Conservation (phyloP, 2,329 filamentous ascomycete species). For the Colletotrichum tropicicola region DNA sequence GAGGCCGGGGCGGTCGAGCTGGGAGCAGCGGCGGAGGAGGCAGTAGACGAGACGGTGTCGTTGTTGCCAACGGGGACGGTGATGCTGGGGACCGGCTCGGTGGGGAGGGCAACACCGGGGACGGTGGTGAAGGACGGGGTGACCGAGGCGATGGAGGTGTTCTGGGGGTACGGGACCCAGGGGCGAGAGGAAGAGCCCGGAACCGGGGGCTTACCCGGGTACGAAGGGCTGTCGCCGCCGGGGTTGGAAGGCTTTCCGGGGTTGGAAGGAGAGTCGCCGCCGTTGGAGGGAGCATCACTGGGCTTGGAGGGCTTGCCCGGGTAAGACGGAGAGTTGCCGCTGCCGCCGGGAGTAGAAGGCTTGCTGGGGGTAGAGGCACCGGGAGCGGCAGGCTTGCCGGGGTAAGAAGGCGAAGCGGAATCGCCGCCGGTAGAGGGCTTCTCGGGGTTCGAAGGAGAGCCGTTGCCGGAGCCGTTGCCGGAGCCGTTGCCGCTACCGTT, state of each 20-base stretch:
- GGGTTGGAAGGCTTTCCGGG: not conserved
- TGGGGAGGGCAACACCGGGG: constrained; percentile 20
- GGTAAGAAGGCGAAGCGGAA: not conserved
- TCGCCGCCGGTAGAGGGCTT: not conserved
- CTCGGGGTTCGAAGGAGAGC: not conserved
- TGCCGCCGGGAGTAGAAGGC: not conserved
- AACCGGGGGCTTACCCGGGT: constrained; percentile 12
- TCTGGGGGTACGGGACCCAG: constrained; percentile 15
- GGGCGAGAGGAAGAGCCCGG: not conserved
- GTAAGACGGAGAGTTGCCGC: not conserved
- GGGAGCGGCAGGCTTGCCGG: not conserved
- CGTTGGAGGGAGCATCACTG: not conserved
- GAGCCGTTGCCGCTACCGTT: not conserved
- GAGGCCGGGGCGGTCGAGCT: constrained; percentile 43
- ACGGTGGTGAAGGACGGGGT: constrained; percentile 13
- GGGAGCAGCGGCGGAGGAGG: not conserved
- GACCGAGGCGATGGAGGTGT: constrained; percentile 13
- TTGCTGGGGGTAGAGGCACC: not conserved
- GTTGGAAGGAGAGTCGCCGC: not conserved
- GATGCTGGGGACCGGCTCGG: constrained; percentile 11
- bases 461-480: not conserved
- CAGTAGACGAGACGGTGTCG: not conserved
- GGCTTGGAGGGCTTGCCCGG: constrained; percentile 9
- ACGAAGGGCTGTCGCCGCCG: not conserved
- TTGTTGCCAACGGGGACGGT: constrained; percentile 25